These are phyloP conservation scores for Tulasnella sp. DNA, from an alignment of 768 basidiomycete genomes.

Conservation along the genomic window DNA sequence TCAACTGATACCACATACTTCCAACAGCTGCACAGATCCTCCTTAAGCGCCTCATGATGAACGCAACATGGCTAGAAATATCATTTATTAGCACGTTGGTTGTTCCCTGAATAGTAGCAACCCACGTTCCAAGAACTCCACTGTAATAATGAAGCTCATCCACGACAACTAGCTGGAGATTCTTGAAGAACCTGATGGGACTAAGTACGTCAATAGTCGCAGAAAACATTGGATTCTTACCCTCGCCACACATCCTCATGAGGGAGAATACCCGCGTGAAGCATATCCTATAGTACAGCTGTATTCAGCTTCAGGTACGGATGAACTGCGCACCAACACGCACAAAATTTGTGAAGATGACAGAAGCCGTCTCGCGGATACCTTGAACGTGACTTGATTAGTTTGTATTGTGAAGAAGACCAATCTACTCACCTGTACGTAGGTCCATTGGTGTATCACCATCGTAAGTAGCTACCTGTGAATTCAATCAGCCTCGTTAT, in stretches of 20 bases:
- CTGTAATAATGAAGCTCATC: slow-evolving; percentile 84
- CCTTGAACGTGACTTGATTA: slow-evolving; percentile 26
- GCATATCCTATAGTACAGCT: slow-evolving; percentile 46
- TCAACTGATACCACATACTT: slow-evolving; percentile 34
- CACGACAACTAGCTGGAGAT: slow-evolving; percentile 63
- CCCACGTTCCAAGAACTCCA: slow-evolving; percentile 63
- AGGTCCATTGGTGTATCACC: slow-evolving; percentile 70
- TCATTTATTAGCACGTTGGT: background rate
- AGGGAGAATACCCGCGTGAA: slow-evolving; percentile 74
- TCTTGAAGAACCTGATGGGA: slow-evolving; percentile 52
- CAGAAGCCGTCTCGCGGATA: slow-evolving; percentile 59
- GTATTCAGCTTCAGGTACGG: slow-evolving; percentile 7
- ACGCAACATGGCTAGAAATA: slow-evolving; percentile 55
- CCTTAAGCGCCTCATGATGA: slow-evolving; percentile 61
- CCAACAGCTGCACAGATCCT: slow-evolving; percentile 65
- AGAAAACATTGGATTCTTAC: slow-evolving; percentile 25
- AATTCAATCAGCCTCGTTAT: background rate
- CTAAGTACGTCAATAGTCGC: background rate
- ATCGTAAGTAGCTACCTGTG: slow-evolving; percentile 65
- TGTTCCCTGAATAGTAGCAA: background rate
- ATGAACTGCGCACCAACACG: slow-evolving; percentile 17
- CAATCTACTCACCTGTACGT: slow-evolving; percentile 37
- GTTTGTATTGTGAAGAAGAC: background rate
- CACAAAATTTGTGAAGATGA: slow-evolving; percentile 85
- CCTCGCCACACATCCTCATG: slow-evolving; percentile 75